Percentiles rank a stretch among this genome's conserved stretches.
phyloP scores from a whole-genome alignment of 768 basidiomycete genomes.

The Boletellus ananas region DNA sequence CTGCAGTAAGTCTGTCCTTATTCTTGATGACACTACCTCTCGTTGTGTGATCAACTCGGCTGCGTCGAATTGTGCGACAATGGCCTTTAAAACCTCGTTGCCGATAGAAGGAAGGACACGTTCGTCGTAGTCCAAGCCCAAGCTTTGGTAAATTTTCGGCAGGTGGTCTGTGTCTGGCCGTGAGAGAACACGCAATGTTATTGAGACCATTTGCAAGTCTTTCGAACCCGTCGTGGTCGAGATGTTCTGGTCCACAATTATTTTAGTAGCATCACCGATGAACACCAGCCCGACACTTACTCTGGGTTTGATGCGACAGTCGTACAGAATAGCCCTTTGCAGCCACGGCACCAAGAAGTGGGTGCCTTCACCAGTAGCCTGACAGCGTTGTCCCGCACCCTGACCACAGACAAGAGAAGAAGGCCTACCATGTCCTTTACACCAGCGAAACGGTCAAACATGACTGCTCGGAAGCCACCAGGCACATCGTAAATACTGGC shows the following conservation, averaged over 20 bases:
- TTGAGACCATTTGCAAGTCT: conserved; percentile 97
- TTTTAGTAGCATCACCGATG: conserved; percentile 3
- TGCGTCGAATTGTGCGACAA: conserved; percentile 97
- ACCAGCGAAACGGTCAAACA: conserved; percentile 97
- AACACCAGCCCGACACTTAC: conserved; percentile 41
- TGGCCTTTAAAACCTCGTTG: conserved; percentile 96
- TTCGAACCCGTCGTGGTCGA: conserved; percentile 99
- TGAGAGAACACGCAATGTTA: conserved; percentile 93
- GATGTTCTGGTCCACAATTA: conserved; percentile 63
- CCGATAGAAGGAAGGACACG: conserved; percentile 96
- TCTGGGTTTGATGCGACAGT: conserved; percentile 95
- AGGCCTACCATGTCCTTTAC: conserved; percentile 70
- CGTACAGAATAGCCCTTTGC: conserved; percentile 93
- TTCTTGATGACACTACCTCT: conserved; percentile 93
- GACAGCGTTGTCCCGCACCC: background rate
- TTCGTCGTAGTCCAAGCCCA: conserved; percentile 97
- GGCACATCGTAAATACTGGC: conserved; percentile 73
- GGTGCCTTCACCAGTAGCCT: conserved; percentile 92
- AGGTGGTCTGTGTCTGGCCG: conserved; percentile 87
- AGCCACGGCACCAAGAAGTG: conserved; percentile 96
- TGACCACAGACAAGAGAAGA: background rate
- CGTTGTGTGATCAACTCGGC: conserved; percentile 96
- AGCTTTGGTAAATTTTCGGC: conserved; percentile 88
- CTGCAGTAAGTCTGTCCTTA: conserved; percentile 86
- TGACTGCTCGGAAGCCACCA: conserved; percentile 89